Base-by-base conservation (phyloP, 1,284 basidiomycete genomes). In the Malassezia sympodialis region DNA sequence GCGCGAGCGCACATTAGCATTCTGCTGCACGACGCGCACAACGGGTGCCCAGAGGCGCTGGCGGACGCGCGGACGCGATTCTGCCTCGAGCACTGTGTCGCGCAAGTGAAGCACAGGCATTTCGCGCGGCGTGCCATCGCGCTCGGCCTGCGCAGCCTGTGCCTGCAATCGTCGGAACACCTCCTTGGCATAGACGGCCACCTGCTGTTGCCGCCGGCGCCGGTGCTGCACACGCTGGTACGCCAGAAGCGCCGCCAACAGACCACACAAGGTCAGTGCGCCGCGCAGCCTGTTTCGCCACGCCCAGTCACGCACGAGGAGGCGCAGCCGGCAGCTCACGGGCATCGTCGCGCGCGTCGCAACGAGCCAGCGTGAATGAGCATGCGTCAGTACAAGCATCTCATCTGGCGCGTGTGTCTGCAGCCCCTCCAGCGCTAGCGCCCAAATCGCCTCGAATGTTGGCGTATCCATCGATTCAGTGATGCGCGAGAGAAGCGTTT, bases 1-100 rank as follows among this genome's bases (percentile, higher is more conserved):
- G 72, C 88, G 86, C 24, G 84, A 84, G 53, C 88, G 82, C 17
- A 98, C 88, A 76, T 99, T 99, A 17, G 89, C 83, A 76, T 99
- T 98, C 51, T 83, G 83, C 77, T 98, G 93, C 1, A 98, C 88
- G 42, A 90, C 78, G 45, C 80, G 82, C 71, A 88, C 86, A 39
- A 99, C 94, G 56, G 82, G 81, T 44, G 82, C 79, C 94, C 94
- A 99, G 30, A 96, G 69, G 31, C 82, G 79, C 55, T 82, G 81
- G 44, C 90, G 81, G 27, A 78, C 77, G 7, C 80, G 72, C 14
- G 86, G 80, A 23, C 85, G 85, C 68, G 87, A 86, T 56, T 88
- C 85, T 49, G 86, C 83, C 61, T 87, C 84, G 23, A 98, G 78
- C 39, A 96, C 82, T 40, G 87, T 79, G 76, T 99, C 93, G 41